Conservation (phyloP, 2,329 filamentous ascomycete species). For the Fusarium robinianum region DNA sequence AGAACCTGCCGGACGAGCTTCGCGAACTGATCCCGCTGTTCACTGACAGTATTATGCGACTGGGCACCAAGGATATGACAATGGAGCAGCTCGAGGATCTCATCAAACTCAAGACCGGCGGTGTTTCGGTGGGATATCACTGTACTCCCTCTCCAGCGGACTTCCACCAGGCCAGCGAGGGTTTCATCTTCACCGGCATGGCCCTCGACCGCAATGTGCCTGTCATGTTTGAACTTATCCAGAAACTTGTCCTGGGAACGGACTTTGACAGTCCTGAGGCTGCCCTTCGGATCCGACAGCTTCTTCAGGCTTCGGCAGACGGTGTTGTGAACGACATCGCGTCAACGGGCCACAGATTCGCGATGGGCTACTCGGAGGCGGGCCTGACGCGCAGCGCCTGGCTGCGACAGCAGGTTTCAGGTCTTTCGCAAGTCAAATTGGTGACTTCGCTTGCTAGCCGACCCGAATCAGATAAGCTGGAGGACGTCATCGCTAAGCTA, state of each 20-base stretch:
- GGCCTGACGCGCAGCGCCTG: conserved; percentile 73
- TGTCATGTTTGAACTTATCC: conserved; percentile 85
- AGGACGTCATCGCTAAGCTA: conserved; percentile 78
- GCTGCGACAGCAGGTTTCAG: conserved; percentile 81
- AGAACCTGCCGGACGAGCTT: conserved; percentile 81
- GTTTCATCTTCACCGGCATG: conserved; percentile 81
- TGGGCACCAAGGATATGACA: conserved; percentile 83
- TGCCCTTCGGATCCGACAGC: conserved; percentile 79
- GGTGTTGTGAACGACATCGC: conserved; percentile 92
- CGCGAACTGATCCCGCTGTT: conserved; percentile 86
- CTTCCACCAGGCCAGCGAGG: conserved; percentile 73
- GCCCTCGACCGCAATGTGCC: conserved; percentile 89
- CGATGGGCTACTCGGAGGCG: conserved; percentile 81
- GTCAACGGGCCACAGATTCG: conserved; percentile 85
- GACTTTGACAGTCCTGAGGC: conserved; percentile 86
- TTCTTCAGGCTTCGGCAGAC: conserved; percentile 84
- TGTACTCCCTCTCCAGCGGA: conserved; percentile 77
- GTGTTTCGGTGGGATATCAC: conserved; percentile 83
- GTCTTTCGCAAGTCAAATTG: conserved; percentile 87
- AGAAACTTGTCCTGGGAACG: conserved; percentile 80
- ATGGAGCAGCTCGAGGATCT: conserved; percentile 96
- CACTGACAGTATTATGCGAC: conserved; percentile 87
- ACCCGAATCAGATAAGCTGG: conserved; percentile 68
- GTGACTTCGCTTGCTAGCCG: conserved; percentile 78
- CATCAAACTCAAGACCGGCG: conserved; percentile 95